Evolutionary conservation across 1,284 basidiomycete species (phyloP).

Genomic region (Anthracocystis walkeri): DNA sequence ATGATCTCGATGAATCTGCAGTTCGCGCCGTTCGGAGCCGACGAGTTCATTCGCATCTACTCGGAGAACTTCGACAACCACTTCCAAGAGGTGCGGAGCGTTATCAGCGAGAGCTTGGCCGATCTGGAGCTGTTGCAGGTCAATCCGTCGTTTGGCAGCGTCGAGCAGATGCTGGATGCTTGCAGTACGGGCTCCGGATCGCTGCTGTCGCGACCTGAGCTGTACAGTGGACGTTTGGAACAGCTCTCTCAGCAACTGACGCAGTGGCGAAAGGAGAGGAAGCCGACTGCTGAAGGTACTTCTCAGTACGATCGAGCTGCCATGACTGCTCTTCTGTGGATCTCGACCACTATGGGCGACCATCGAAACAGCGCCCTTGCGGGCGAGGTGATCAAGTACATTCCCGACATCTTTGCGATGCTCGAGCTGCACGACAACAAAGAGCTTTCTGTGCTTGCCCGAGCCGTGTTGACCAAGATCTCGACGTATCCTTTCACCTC

Average conservation of each 20-base stretch:
- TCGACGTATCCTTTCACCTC: constrained; percentile 59
- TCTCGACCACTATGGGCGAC: constrained; percentile 65
- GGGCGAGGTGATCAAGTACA: constrained; percentile 58
- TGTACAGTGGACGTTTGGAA: constrained; percentile 73
- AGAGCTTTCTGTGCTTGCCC: constrained; percentile 59
- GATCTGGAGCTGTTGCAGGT: constrained; percentile 69
- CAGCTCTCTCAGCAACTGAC: constrained; percentile 64
- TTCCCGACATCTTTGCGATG: constrained; percentile 67
- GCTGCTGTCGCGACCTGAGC: constrained; percentile 73
- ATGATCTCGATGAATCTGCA: constrained; percentile 54
- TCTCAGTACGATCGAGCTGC: constrained; percentile 65
- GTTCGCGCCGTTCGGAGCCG: constrained; percentile 49
- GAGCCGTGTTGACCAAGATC: constrained; percentile 60
- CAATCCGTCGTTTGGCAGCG: constrained; percentile 81
- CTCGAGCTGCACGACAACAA: constrained; percentile 67
- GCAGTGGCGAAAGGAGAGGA: constrained; percentile 64
- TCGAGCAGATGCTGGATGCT: constrained; percentile 76
- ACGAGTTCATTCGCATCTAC: constrained; percentile 63
- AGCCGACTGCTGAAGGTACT: constrained; percentile 70
- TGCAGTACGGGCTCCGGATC: constrained; percentile 75
- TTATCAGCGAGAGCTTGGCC: constrained; percentile 70
- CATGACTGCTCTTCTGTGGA: constrained; percentile 62
- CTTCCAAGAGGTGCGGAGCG: constrained; percentile 69
- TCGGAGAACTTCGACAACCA: constrained; percentile 64
- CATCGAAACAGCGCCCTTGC: constrained; percentile 62